Evolutionary conservation across 2,329 filamentous ascomycete genomes (phyloP), one percentile per base, ranked within the genome.

Genomic region (Cercospora sp.): DNA sequence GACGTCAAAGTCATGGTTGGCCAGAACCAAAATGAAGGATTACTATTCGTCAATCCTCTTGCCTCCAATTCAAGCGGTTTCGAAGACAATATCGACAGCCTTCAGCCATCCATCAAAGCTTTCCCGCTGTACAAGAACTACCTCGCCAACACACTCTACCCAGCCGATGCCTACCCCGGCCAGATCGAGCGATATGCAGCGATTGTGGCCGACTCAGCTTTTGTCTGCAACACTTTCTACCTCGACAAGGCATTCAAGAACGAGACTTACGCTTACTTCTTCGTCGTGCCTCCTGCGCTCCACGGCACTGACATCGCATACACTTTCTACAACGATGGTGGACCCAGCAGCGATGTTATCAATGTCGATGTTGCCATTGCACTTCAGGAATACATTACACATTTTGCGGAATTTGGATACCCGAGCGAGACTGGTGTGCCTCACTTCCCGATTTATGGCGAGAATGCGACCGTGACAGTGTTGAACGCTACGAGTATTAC

Each of bases 251-350:
- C 83, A 7, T 83, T 79, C 74, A 61, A 65, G 10, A 84, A 85
- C 73, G 62, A 81, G 16, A 84, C 83, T 0, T 85, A 84, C 73
- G 79, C 80, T 1, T 88, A 88, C 77, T 76, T 83, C 37, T 88
- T 88, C 73, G 79, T 81, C 18, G 80, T 86, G 1, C 82, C 83
- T 0, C 85, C 86, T 0, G 85, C 81, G 4, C 78, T 86, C 30
- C 87, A 89, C 72, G 85, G 82, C 18, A 75, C 81, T 61, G 87
- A 88, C 70, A 71, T 86, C 4, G 68, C 80, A 0, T 87, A 86
- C 72, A 85, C 84, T 0, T 87, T 84, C 77, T 88, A 82, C 78
- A 82, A 83, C 60, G 72, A 72, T 16, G 72, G 70, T 4, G 57
- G 43, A 6, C 37, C 40, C 12, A 49, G n/a, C 16, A 21, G 13